Evolutionary conservation across 2,329 filamentous ascomycete genomes (phyloP).

Genomic region (Fusarium sp.): DNA sequence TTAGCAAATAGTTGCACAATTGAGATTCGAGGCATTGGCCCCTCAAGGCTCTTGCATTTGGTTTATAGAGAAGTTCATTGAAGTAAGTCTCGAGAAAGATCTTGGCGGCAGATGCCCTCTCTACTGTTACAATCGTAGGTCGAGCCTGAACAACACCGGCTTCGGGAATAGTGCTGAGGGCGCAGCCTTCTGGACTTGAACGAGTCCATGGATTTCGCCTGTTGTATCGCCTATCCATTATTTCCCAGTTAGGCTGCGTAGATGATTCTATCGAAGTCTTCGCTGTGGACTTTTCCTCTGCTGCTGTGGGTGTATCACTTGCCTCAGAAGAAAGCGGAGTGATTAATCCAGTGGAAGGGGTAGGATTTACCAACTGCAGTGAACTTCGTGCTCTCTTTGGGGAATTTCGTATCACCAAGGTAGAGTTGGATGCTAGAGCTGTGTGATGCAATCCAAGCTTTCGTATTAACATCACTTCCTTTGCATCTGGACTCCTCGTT

Average conservation of each 20-base stretch:
- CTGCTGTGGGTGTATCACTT: constrained; percentile 44
- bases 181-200: constrained; percentile 53
- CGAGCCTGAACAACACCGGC: constrained; percentile 40
- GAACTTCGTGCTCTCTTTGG: constrained; percentile 44
- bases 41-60: constrained; percentile 50
- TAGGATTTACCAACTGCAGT: constrained; percentile 39
- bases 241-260: constrained; percentile 41
- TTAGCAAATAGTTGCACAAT: constrained; percentile 66
- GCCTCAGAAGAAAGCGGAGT: constrained; percentile 47
- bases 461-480: constrained; percentile 39
- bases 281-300: constrained; percentile 46
- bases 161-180: constrained; percentile 54
- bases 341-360: constrained; percentile 31
- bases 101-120: constrained; percentile 83
- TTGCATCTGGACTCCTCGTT: constrained; percentile 38
- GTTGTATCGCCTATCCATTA: constrained; percentile 44
- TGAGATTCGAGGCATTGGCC: constrained; percentile 57
- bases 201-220: constrained; percentile 53
- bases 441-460: constrained; percentile 45
- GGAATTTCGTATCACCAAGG: constrained; percentile 46
- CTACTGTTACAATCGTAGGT: constrained; percentile 70
- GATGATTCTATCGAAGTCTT: constrained; percentile 54
- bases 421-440: constrained; percentile 46
- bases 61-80: constrained; percentile 72
- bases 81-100: constrained; percentile 89